Conservation (phyloP, 805 yeast genomes). For the Candida khao-thaluensis region DNA sequence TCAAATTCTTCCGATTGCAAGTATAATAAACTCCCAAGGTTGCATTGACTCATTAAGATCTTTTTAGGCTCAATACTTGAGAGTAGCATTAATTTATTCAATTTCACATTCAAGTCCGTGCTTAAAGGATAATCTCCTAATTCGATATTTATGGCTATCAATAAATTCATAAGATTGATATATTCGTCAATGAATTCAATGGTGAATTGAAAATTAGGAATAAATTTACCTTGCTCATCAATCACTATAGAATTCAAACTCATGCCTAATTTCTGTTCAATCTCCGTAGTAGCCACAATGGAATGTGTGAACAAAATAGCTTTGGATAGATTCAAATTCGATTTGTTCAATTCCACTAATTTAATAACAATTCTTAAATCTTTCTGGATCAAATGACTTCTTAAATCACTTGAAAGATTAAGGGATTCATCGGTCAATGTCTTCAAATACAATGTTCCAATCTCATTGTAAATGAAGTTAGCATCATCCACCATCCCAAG, state of each 20-base stretch:
- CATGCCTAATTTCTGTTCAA: constrained; percentile 41
- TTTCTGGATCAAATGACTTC: constrained; percentile 64
- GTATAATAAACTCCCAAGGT: constrained; percentile 67
- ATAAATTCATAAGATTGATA: constrained; percentile 72
- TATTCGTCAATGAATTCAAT: constrained; percentile 69
- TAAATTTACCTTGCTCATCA: constrained; percentile 1
- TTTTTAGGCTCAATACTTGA: constrained; percentile 69
- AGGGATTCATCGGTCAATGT: constrained; percentile 36
- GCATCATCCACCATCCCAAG: constrained; percentile 64
- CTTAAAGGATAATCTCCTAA: constrained; percentile 68
- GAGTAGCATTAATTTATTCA: constrained; percentile 70
- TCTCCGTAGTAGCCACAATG: constrained; percentile 64
- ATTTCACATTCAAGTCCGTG: constrained; percentile 55
- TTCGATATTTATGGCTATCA: constrained; percentile 67
- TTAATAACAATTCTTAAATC: constrained; percentile 70
- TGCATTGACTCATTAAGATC: constrained; percentile 62
- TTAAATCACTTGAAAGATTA: constrained; percentile 20
- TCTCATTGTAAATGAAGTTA: constrained; percentile 61
- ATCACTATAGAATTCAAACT: constrained; percentile 6
- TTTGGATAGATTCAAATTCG: constrained; percentile 49
- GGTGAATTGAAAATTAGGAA: constrained; percentile 6
- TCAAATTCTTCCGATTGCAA: constrained; percentile 66
- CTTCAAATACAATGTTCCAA: constrained; percentile 57
- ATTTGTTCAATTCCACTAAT: constrained; percentile 55
- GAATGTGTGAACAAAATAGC: constrained; percentile 63